Base-by-base conservation (phyloP, 1,139 yeast species). In the Scheffersomyces stambukii region DNA sequence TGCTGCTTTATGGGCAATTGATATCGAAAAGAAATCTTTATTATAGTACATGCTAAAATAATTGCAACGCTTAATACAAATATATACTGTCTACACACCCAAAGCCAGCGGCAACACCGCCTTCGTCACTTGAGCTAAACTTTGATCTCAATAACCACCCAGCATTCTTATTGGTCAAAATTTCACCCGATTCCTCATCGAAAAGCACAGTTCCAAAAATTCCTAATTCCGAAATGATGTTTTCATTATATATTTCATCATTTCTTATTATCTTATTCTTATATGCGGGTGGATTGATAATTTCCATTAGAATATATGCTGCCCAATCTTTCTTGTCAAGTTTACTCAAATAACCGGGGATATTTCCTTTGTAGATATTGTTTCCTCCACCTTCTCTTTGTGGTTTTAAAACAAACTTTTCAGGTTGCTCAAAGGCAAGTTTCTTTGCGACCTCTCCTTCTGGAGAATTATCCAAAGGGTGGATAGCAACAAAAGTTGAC, bases 31-130 rank as follows among this genome's bases (percentile, higher is more conserved):
- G 29, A 32, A 8, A 16, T 16, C 8, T 8, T 16, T 6, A 8
- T 16, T 6, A 18, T 5, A 5, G n/a, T 6, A 5, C 5, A 8
- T 9, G 19, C 8, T 10, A 15, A 16, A 16, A n/a, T n/a, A n/a
- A n/a, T n/a, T n/a, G n/a, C n/a, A n/a, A n/a, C n/a, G n/a, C n/a
- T 8, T 35, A 39, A 43, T 67, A 67, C 30, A 75, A 56, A 41
- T 71, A 70, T 15, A 74, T 52, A 46, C 89, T 83, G 56, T 91
- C 98, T 30, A 91, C 86, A 56, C 96, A 88, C 8, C 97, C 98
- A 58, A 84, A 91, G 0, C 98, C 98, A 9, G 98, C 97, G 17
- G 97, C 97, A 19, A 91, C 96, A 21, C 98, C 98, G 28, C 98
- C 98, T 62, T 91, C 98, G 55, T 91, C 79, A 32, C 95, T 82